Percentiles rank a stretch among this genome's conserved stretches.
These are phyloP conservation scores for Pharus latifolius DNA, from an alignment of 176 grass and related monocot genomes.

Conservation along the genomic window DNA sequence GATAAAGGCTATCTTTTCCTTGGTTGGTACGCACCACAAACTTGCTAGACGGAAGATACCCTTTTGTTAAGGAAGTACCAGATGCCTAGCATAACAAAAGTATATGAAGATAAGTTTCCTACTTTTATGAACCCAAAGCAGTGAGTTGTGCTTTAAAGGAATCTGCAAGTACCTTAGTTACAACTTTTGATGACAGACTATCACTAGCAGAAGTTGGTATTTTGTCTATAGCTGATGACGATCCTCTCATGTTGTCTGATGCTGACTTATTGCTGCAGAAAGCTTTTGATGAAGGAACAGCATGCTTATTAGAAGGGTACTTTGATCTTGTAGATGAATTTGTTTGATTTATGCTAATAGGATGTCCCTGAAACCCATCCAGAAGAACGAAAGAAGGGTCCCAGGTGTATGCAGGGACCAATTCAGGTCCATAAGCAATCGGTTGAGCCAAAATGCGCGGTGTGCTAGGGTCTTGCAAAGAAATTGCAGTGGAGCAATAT, in stretches of 20 bases:
- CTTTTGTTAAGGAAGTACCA: conserved; percentile 49
- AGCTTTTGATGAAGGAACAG: conserved; percentile 31
- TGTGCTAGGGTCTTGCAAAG: conserved; percentile 32
- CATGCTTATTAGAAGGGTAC: conserved; percentile 30
- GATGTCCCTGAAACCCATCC: conserved; percentile 57
- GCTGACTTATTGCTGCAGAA: conserved; percentile 21
- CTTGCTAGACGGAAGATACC: conserved; percentile 44
- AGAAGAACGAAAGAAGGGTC: conserved; percentile 54
- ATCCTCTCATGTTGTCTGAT: conserved; percentile 38
- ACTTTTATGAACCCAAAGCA: not conserved
- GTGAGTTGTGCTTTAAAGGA: conserved; percentile 3
- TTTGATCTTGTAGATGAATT: conserved; percentile 38
- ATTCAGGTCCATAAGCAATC: conserved; percentile 52
- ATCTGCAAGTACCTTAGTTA: conserved; percentile 61
- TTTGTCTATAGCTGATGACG: conserved; percentile 38
- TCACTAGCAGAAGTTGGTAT: conserved; percentile 12
- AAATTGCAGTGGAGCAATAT: conserved; percentile 40
- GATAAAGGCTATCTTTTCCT: conserved; percentile 42
- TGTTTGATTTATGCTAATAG: conserved; percentile 40
- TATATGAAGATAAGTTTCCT: conserved; percentile 20
- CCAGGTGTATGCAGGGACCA: conserved; percentile 56
- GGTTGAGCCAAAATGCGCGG: conserved; percentile 38
- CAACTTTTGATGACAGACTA: conserved; percentile 27
- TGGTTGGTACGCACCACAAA: conserved; percentile 37
- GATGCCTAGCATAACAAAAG: conserved; percentile 38